These are phyloP conservation scores for Didymella arachidicola DNA, from an alignment of 2,329 filamentous ascomycete genomes.

Conservation along the genomic window DNA sequence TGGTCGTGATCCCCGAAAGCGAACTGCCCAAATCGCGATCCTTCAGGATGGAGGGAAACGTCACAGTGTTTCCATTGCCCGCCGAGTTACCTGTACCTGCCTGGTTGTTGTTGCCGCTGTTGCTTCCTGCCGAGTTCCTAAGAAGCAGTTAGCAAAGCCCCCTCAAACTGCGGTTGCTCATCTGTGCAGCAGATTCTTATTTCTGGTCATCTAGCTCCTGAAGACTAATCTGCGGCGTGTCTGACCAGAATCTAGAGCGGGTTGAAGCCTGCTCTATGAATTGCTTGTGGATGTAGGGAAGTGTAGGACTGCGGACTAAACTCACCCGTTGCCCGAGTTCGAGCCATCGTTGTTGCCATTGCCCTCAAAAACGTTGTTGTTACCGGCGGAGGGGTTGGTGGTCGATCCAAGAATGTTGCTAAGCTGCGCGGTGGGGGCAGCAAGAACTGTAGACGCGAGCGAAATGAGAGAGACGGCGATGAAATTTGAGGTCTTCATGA, in stretches of 20 bases:
- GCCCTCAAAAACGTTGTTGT: conserved; percentile 11
- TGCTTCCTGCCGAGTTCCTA: background rate
- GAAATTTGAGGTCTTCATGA: conserved; percentile 19
- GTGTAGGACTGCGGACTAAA: no score
- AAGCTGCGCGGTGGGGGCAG: conserved; percentile 27
- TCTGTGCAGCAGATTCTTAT: no score
- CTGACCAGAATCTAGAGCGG: no score
- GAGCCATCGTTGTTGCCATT: background rate
- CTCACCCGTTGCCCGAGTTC: no score
- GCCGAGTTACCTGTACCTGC: background rate
- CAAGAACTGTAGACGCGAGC: conserved; percentile 27
- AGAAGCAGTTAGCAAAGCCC: no score
- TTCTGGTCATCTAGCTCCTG: no score
- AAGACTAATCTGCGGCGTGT: no score
- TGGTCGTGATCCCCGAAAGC: background rate
- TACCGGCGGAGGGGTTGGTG: conserved; percentile 15
- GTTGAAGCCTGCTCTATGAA: no score
- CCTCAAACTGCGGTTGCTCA: no score
- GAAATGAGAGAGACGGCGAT: conserved; percentile 25
- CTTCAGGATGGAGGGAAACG: background rate
- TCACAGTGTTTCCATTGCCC: background rate
- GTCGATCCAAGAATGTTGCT: conserved; percentile 21
- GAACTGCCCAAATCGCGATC: background rate
- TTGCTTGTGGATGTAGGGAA: no score
- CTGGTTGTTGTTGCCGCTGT: background rate